Evolutionary conservation across 345 rosid genomes (phyloP).

Genomic region (Eucalyptus viminalis): DNA sequence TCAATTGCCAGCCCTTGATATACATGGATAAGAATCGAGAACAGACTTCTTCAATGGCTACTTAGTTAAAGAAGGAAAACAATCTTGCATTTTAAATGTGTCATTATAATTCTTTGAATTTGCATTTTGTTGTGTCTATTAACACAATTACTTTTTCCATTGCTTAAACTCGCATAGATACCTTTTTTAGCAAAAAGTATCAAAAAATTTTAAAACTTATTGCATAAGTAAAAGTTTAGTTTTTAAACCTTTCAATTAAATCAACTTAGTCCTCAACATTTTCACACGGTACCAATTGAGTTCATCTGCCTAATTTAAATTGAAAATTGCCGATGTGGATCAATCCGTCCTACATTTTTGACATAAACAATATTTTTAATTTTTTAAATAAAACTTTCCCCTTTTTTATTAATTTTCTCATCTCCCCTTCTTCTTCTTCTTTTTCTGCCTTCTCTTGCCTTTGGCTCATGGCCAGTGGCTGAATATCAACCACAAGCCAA

Average conservation of each 20-base stretch:
- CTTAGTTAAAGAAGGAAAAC: neutral
- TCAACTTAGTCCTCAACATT: too few relatives aligned
- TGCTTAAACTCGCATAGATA: too few relatives aligned
- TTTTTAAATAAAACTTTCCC: too few relatives aligned
- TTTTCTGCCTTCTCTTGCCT: neutral
- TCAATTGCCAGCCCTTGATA: neutral
- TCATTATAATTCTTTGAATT: neutral
- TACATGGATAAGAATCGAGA: neutral
- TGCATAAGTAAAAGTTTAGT: too few relatives aligned
- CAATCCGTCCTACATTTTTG: fast-evolving
- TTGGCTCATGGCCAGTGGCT: neutral
- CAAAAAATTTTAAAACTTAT: too few relatives aligned
- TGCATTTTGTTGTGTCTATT: neutral
- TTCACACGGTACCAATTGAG: too few relatives aligned
- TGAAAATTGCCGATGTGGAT: too few relatives aligned
- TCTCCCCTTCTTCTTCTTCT: too few relatives aligned
- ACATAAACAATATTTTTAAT: too few relatives aligned
- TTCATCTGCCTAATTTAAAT: fast-evolving
- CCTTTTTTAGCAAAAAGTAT: fast-evolving
- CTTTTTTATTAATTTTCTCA: too few relatives aligned
- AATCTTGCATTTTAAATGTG: neutral
- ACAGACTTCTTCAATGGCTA: neutral
- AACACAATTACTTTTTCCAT: neutral
- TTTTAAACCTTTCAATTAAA: fast-evolving
- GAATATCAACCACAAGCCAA: neutral